Evolutionary conservation across 768 basidiomycete genomes (phyloP), one percentile per base, ranked within the genome.

Genomic region (Tulasnella sp.): DNA sequence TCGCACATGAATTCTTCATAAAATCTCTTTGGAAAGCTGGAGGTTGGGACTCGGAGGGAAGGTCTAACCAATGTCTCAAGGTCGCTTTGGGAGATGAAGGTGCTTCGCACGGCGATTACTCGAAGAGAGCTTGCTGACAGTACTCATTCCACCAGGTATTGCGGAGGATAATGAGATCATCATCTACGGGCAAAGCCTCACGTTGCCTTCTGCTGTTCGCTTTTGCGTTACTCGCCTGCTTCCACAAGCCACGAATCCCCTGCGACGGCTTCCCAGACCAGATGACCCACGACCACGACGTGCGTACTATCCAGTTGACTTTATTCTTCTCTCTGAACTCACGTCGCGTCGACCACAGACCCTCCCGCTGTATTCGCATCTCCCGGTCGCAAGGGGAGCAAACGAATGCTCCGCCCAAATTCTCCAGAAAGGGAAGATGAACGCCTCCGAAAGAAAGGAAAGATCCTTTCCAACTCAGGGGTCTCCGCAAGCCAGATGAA

Each of bases 1-100:
- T 75, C 38, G 79, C 79, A 16, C 44, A 75, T 58, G 74, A 80
- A 27, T 80, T 75, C 79, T 80, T 80, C 46, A 40, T 75, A 8
- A 75, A 48, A n/a, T 40, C 71, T 1, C 24, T 79, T 5, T 79
- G 78, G 78, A 79, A 79, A 44, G 34, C 71, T 44, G 78, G 78
- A 42, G 78, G 78, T 19, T 79, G 78, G 78, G 78, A 79, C 56
- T 27, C 31, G 19, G 52, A 38, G 31, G 78, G 78, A 73, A 79
- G 71, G 46, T 79, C 78, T 21, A 80, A 80, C 21, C 52, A 44
- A 44, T 75, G 79, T 62, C 46, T 80, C 14, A 48, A 76, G 36
- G 62, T 80, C 38, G 79, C 79, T 16, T 46, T 80, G 39, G 79
- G 79, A 9, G 79, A 80, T 27, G 79, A 75, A 56, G 74, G 79